Evolutionary conservation across 2,329 filamentous ascomycete genomes (phyloP).

Genomic region (Colletotrichum falcatum): DNA sequence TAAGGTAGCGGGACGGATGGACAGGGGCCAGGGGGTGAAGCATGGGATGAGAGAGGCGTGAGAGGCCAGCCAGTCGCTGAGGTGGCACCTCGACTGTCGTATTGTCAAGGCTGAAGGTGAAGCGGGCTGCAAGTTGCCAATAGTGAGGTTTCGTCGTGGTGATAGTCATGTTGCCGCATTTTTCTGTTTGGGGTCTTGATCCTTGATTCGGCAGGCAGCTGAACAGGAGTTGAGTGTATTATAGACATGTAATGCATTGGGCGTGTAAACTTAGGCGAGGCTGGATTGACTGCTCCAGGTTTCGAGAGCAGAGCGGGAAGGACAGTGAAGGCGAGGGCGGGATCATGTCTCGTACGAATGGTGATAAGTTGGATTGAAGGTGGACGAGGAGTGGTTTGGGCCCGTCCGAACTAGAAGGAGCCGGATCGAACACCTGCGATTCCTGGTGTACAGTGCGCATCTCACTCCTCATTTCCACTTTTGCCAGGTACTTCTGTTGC

Average conservation of each 20-base stretch:
- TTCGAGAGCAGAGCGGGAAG: neutral
- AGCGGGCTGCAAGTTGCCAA: conserved; percentile 30
- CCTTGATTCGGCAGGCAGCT: neutral
- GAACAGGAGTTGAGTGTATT: conserved; percentile 4
- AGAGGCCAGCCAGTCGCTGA: conserved; percentile 3
- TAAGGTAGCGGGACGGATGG: conserved; percentile 18
- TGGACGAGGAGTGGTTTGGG: conserved; percentile 13
- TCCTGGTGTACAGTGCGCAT: neutral
- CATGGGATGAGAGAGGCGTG: neutral
- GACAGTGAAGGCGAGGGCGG: conserved; percentile 12
- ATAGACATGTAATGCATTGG: too few relatives aligned
- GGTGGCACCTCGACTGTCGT: conserved; percentile 15
- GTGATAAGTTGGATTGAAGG: neutral
- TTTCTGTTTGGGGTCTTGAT: too few relatives aligned
- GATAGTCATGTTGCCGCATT: neutral
- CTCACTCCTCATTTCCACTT: neutral
- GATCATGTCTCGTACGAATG: neutral
- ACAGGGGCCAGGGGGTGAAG: conserved; percentile 9
- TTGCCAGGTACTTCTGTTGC: neutral
- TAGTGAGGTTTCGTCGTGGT: conserved; percentile 29
- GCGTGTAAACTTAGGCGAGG: too few relatives aligned
- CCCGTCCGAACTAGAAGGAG: conserved; percentile 4
- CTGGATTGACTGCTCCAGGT: conserved; percentile 19
- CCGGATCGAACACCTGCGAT: conserved; percentile 6
- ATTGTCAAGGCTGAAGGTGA: conserved; percentile 22